phyloP scores from a whole-genome alignment of 371 early-diverging fungal species.

The Mucor racemosus region DNA sequence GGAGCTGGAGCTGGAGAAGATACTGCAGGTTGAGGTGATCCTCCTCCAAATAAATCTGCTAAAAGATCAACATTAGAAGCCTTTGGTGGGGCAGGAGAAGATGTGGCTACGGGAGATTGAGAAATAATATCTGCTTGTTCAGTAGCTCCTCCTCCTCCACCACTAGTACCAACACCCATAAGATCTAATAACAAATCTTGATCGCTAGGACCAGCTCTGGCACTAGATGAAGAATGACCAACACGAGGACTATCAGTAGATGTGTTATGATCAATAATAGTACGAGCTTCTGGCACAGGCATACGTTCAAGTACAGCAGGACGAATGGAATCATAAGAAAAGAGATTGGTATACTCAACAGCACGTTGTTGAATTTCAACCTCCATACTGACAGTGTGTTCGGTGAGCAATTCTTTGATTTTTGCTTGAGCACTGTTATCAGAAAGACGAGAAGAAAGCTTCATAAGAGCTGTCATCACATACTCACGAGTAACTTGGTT shows the following conservation, averaged over 20 bases:
- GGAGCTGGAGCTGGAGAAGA: constrained; percentile 31
- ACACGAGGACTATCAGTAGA: constrained; percentile 31
- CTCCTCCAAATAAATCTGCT: constrained; percentile 80
- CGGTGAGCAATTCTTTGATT: constrained; percentile 64
- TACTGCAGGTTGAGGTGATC: constrained; percentile 17
- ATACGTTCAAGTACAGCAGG: constrained; percentile 91
- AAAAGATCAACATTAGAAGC: constrained; percentile 69
- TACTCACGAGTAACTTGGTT: constrained; percentile 82
- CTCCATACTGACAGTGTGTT: constrained; percentile 75
- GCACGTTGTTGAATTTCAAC: constrained; percentile 95
- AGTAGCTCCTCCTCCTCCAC: constrained; percentile 35
- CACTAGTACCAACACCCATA: constrained; percentile 76
- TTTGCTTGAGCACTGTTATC: constrained; percentile 46
- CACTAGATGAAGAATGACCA: constrained; percentile 29
- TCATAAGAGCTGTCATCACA: constrained; percentile 85
- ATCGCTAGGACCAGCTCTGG: constrained; percentile 56
- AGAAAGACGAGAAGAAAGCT: constrained; percentile 82
- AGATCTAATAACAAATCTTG: constrained; percentile 77
- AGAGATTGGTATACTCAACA: constrained; percentile 85
- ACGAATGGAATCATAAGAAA: constrained; percentile 76
- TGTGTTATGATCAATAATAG: constrained; percentile 37
- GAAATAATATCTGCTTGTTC: constrained; percentile 40
- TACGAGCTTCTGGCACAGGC: constrained; percentile 84
- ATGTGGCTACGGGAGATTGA: constrained; percentile 20
- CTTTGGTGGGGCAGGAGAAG: constrained; percentile 40